phyloP scores from a whole-genome alignment of 2,329 filamentous ascomycete genomes.

The Tolypocladium cylindrosporum region DNA sequence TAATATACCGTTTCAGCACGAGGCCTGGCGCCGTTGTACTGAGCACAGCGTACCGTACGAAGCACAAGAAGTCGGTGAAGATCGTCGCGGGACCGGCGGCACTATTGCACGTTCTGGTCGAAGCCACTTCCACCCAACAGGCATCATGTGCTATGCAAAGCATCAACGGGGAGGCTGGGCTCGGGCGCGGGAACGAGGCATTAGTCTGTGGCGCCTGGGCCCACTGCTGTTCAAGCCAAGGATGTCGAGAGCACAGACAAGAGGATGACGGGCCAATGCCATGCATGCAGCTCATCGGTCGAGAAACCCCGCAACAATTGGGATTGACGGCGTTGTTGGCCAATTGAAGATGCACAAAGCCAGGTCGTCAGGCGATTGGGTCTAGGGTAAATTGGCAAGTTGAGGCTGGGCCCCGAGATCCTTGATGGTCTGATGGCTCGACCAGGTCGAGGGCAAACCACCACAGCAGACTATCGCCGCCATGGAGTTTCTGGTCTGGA shows the following conservation, averaged over 20 bases:
- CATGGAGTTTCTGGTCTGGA: background rate
- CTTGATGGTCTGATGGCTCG: background rate
- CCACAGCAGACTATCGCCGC: background rate
- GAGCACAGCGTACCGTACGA: too few species aligned
- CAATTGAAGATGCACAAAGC: conserved; percentile 13
- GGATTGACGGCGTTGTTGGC: conserved; percentile 16
- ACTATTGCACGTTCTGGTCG: background rate
- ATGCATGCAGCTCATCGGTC: background rate
- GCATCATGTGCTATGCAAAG: conserved; percentile 5
- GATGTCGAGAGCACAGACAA: background rate
- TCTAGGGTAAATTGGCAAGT: conserved; percentile 11
- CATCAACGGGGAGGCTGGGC: conserved; percentile 7
- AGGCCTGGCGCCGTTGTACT: background rate
- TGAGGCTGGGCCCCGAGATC: background rate
- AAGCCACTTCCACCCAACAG: background rate
- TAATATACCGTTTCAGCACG: background rate
- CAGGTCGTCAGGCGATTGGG: conserved; percentile 14
- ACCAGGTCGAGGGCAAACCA: background rate
- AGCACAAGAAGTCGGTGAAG: background rate
- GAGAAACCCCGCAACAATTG: conserved; percentile 13
- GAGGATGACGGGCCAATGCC: background rate
- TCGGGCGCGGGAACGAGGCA: conserved; percentile 8
- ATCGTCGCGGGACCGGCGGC: background rate
- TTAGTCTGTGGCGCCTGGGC: background rate
- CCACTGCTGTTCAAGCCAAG: background rate